Conservation (phyloP, 371 early-diverging fungal genomes). For the Mortierella sp. region DNA sequence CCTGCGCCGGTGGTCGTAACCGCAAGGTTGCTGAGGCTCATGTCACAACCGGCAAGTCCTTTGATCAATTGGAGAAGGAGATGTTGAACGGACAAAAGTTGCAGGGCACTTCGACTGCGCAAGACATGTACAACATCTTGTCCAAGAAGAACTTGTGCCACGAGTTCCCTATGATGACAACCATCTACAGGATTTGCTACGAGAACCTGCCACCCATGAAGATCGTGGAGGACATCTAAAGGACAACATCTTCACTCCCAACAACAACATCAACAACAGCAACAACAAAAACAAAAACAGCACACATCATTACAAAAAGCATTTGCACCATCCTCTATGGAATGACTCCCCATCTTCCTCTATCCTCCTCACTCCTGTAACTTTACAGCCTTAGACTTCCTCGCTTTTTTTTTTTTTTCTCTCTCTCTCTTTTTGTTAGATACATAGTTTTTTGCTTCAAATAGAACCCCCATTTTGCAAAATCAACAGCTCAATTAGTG, state of each 20-base stretch:
- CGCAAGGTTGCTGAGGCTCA: constrained; percentile 92
- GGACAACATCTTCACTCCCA: background rate
- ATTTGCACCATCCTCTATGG: no score
- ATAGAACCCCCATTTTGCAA: constrained; percentile 3
- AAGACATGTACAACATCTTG: constrained; percentile 89
- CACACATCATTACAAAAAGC: no score
- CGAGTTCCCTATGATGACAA: constrained; percentile 89
- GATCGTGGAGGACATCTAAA: constrained; percentile 69
- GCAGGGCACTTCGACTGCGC: constrained; percentile 95
- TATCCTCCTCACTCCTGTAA: no score
- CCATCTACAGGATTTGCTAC: constrained; percentile 91
- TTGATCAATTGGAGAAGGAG: constrained; percentile 90
- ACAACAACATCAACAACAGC: no score
- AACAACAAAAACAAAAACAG: no score
- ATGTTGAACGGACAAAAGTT: constrained; percentile 97
- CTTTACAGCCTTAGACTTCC: background rate
- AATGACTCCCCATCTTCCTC: no score
- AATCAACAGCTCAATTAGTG: no score
- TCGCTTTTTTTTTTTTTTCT: background rate
- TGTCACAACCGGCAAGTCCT: constrained; percentile 87
- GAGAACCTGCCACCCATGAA: constrained; percentile 65
- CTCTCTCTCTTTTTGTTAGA: background rate
- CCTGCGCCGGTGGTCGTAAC: constrained; percentile 98
- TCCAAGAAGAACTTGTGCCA: constrained; percentile 64
- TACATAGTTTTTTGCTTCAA: constrained; percentile 11